Evolutionary conservation across 345 rosid species (phyloP).

Genomic region (Kernera saxatilis): DNA sequence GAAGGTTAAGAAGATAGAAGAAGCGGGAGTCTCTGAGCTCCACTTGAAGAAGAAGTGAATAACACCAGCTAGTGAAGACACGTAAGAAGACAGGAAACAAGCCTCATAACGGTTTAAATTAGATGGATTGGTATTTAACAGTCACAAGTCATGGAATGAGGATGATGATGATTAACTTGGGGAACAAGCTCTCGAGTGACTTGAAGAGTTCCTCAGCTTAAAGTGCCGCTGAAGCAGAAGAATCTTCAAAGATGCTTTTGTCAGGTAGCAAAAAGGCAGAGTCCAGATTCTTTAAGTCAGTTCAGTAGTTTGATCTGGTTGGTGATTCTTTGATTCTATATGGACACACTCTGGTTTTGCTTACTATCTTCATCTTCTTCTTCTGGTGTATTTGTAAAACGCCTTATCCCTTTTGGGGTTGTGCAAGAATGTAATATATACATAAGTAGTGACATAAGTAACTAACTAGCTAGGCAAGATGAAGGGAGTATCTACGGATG

Average conservation of each 20-base stretch:
- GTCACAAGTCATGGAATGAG: background rate
- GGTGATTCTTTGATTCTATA: slow-evolving; percentile 16
- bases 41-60: background rate
- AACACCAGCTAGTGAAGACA: slow-evolving; percentile 1
- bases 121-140: slow-evolving; percentile 1
- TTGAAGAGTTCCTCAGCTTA: slow-evolving; percentile 6
- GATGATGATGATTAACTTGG: slow-evolving; percentile 15
- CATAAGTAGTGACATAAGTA: background rate
- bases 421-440: slow-evolving; percentile 4
- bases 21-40: background rate
- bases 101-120: background rate
- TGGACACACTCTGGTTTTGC: background rate
- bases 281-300: background rate
- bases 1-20: slow-evolving; percentile 26
- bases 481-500: slow-evolving; percentile 4
- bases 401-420: background rate
- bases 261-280: background rate
- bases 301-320: slow-evolving; percentile 18
- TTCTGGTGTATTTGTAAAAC: background rate
- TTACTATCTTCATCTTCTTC: background rate
- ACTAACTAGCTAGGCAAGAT: slow-evolving; percentile 10
- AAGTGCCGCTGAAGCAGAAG: background rate
- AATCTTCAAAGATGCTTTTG: background rate
- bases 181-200: background rate
- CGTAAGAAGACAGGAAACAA: background rate